Conservation (phyloP, 352 stramenopile genomes). For the Peronospora belbahrii region DNA sequence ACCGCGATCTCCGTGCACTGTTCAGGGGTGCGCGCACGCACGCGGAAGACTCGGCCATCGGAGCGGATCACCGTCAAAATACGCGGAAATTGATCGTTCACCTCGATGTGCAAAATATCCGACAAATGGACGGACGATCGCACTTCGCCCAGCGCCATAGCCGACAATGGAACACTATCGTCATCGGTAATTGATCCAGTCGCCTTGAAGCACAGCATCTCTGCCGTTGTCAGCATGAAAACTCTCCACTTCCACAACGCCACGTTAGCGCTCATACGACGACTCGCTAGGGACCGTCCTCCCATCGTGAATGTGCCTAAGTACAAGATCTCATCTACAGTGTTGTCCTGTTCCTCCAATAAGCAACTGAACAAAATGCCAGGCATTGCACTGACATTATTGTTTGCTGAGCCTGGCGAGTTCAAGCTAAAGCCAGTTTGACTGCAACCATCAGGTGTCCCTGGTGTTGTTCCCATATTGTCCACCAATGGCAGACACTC, state of each 20-base stretch:
- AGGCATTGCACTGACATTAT: slow-evolving; percentile 23
- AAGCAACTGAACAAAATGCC: slow-evolving; percentile 69
- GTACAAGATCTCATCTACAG: slow-evolving; percentile 69
- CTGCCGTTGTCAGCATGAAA: slow-evolving; percentile 66
- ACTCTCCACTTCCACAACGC: slow-evolving; percentile 74
- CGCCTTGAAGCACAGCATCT: slow-evolving; percentile 75
- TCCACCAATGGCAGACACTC: slow-evolving; percentile 5
- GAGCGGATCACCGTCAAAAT: slow-evolving; percentile 71
- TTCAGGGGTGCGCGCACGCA: slow-evolving; percentile 54
- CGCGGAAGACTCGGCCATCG: slow-evolving; percentile 62
- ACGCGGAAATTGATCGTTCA: slow-evolving; percentile 59
- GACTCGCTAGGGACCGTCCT: slow-evolving; percentile 56
- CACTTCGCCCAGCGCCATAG: slow-evolving; percentile 51
- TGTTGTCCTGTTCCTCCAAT: slow-evolving; percentile 72
- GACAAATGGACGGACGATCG: slow-evolving; percentile 64
- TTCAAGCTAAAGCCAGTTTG: slow-evolving; percentile 27
- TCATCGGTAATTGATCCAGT: slow-evolving; percentile 26
- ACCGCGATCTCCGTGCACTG: slow-evolving; percentile 55
- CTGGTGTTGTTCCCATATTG: neutral
- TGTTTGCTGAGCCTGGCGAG: slow-evolving; percentile 14
- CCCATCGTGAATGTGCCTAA: slow-evolving; percentile 73
- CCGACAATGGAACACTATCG: slow-evolving; percentile 18
- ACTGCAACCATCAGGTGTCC: slow-evolving; percentile 5
- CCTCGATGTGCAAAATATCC: slow-evolving; percentile 71
- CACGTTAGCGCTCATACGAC: slow-evolving; percentile 64